These are phyloP conservation scores for Cenchrus purpureus DNA, from an alignment of 176 grass and related monocot genomes.

Conservation along the genomic window DNA sequence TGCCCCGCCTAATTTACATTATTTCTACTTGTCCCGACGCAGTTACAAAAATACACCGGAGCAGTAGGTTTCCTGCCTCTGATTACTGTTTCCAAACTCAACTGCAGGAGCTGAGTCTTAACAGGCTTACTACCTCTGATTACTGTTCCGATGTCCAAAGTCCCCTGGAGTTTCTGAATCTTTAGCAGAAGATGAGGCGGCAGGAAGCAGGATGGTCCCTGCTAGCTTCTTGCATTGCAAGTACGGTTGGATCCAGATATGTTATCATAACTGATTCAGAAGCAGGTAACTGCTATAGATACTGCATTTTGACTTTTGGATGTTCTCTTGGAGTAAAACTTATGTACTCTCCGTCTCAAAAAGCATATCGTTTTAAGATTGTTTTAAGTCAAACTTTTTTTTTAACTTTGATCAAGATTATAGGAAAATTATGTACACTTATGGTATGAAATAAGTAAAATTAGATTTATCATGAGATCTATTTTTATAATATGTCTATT, in stretches of 20 bases:
- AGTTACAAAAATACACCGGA: slow-evolving; percentile 17
- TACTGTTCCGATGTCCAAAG: slow-evolving; percentile 19
- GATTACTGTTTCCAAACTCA: slow-evolving; percentile 29
- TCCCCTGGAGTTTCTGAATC: background rate
- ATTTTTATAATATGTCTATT: no score
- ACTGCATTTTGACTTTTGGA: slow-evolving; percentile 1
- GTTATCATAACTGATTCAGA: background rate
- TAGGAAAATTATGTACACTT: no score
- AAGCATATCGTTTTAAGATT: no score
- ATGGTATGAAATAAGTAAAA: no score
- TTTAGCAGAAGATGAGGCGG: slow-evolving; percentile 36
- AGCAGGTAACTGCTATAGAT: no score
- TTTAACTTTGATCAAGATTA: no score
- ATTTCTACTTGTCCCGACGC: background rate
- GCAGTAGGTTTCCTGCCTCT: background rate
- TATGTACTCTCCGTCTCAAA: no score
- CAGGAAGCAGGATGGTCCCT: slow-evolving; percentile 28
- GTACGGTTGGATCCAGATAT: slow-evolving; percentile 18
- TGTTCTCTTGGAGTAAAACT: background rate
- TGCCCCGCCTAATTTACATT: slow-evolving; percentile 24
- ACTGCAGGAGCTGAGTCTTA: slow-evolving; percentile 6
- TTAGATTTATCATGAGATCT: no score
- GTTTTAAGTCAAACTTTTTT: no score
- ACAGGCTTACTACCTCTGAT: background rate
- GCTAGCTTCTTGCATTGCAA: background rate